Conservation (phyloP, 176 grass and related monocot genomes). For the Ensete glaucum region DNA sequence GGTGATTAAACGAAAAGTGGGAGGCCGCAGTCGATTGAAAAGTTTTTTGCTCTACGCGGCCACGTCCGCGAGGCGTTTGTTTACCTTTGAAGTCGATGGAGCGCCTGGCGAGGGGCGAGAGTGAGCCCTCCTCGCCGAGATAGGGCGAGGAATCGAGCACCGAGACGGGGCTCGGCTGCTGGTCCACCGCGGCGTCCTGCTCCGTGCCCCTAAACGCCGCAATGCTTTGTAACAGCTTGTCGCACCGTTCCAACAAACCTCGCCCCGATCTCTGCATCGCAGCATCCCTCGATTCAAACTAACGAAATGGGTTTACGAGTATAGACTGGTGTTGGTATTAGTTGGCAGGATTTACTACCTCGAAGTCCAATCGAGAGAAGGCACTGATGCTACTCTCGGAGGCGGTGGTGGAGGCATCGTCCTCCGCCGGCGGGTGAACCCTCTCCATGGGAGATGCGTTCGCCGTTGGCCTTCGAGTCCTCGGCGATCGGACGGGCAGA, state of each 20-base stretch:
- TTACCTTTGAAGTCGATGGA: conserved; percentile 28
- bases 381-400: conserved; percentile 43
- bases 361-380: conserved; percentile 37
- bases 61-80: background rate
- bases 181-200: background rate
- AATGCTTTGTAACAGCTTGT: conserved; percentile 4
- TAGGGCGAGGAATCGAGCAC: conserved; percentile 57
- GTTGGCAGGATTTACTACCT: conserved; percentile 23
- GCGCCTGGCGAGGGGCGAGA: conserved; percentile 37
- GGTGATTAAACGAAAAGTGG: background rate
- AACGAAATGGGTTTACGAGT: background rate
- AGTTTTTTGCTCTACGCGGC: background rate
- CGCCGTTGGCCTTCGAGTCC: conserved; percentile 7
- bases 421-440: conserved; percentile 13
- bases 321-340: background rate
- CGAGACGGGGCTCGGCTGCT: conserved; percentile 78
- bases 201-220: background rate
- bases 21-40: background rate
- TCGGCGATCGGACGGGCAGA: conserved; percentile 17
- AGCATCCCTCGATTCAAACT: no score
- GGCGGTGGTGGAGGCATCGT: conserved; percentile 51
- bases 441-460: background rate
- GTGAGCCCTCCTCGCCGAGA: conserved; percentile 63
- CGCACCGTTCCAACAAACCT: conserved; percentile 1
- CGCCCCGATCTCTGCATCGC: conserved; percentile 15